Conservation (phyloP, 176 grass and related monocot genomes). For the Triticum turgidum region DNA sequence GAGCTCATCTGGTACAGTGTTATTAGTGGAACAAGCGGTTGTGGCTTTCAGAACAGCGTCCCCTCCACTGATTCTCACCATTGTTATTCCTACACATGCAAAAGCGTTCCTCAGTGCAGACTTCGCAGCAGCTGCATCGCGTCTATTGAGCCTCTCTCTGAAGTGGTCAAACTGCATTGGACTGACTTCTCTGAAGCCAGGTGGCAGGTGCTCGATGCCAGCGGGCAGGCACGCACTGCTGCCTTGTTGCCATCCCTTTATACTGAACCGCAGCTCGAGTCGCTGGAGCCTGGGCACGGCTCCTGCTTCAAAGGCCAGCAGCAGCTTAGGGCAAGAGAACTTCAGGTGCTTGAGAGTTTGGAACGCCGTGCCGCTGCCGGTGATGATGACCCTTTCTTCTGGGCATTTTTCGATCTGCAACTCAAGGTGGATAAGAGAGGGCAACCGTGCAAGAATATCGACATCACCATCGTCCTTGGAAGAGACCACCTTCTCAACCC, state of each 20-base stretch:
- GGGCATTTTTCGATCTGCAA: neutral
- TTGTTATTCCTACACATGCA: too few species aligned
- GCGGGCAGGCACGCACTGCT: neutral
- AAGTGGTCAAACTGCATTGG: too few species aligned
- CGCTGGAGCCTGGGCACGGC: neutral
- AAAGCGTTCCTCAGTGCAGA: too few species aligned
- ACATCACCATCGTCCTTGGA: neutral
- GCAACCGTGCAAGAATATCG: neutral
- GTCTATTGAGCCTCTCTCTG: too few species aligned
- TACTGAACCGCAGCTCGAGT: neutral
- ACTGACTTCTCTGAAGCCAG: too few species aligned
- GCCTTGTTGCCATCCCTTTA: neutral
- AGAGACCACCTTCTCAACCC: neutral
- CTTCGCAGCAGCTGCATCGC: too few species aligned
- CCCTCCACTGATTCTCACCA: too few species aligned
- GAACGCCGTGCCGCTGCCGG: neutral
- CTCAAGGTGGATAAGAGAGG: neutral
- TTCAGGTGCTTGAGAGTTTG: neutral
- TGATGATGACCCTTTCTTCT: neutral
- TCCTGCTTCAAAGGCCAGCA: neutral
- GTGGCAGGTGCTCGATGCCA: neutral
- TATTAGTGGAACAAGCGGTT: too few species aligned
- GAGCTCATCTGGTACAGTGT: too few species aligned
- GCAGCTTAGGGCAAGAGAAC: neutral
- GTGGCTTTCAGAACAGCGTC: too few species aligned